phyloP scores from a whole-genome alignment of 2,329 filamentous ascomycete species.

The Cordyceps cateniannulata region DNA sequence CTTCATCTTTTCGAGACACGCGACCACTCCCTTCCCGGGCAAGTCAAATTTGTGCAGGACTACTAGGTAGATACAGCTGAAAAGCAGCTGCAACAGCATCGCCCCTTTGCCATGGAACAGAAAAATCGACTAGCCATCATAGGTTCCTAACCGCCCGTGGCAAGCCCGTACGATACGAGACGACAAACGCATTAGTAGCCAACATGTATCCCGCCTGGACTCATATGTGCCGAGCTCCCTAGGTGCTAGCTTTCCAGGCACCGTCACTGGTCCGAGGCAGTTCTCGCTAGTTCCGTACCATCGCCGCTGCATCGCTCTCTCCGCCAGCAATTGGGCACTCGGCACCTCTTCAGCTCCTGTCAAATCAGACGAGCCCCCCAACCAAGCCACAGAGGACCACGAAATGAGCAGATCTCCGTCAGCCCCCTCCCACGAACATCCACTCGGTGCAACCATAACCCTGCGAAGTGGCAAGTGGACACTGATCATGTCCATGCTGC shows the following conservation, averaged over 20 bases:
- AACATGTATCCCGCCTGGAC: neutral
- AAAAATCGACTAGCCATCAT: neutral
- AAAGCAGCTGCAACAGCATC: neutral
- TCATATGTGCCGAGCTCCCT: too few relatives aligned
- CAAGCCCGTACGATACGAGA: neutral
- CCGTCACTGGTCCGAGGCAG: neutral
- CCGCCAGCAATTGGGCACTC: neutral
- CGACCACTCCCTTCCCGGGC: neutral
- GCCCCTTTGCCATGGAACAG: neutral
- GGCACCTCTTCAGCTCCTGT: neutral
- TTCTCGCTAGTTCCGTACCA: neutral
- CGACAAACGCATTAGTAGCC: neutral
- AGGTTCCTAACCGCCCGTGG: too few relatives aligned
- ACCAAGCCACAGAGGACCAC: neutral
- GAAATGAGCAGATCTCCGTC: neutral
- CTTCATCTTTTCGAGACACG: neutral
- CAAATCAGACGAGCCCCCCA: conserved; percentile 3
- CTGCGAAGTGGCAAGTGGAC: neutral
- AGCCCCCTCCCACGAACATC: neutral
- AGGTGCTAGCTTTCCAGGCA: neutral
- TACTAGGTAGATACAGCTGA: neutral
- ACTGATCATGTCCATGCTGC: neutral
- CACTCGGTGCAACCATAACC: neutral
- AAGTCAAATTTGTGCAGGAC: neutral
- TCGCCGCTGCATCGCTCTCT: neutral